phyloP scores from a whole-genome alignment of 495 filamentous ascomycete species.

The Daldinia grandis region DNA sequence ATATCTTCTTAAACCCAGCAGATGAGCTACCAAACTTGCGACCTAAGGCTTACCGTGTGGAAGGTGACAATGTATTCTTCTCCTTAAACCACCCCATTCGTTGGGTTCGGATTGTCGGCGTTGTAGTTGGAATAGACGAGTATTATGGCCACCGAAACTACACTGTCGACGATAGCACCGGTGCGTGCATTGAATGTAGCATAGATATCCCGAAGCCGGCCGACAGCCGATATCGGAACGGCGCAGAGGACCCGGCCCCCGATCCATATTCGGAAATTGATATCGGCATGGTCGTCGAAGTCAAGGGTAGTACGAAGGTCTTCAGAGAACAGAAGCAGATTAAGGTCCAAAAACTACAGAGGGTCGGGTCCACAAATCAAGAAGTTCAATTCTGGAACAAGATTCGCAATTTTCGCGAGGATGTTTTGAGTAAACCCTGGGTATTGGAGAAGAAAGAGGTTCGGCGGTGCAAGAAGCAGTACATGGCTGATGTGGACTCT shows the following conservation, averaged over 20 bases:
- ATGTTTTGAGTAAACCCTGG: constrained; percentile 77
- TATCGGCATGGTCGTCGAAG: constrained; percentile 74
- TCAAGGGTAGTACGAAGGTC: constrained; percentile 74
- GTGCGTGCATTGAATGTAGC: constrained; percentile 71
- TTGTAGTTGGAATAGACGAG: constrained; percentile 79
- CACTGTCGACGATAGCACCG: constrained; percentile 87
- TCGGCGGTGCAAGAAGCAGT: constrained; percentile 59
- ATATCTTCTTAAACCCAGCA: constrained; percentile 22
- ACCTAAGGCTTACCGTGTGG: constrained; percentile 16
- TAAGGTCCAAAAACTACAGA: constrained; percentile 69
- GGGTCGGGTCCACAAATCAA: constrained; percentile 69
- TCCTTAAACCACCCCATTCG: constrained; percentile 88
- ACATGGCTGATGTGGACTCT: constrained; percentile 48
- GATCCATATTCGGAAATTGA: constrained; percentile 55
- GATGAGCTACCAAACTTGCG: neutral
- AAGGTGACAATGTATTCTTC: constrained; percentile 80
- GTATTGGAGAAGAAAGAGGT: constrained; percentile 63
- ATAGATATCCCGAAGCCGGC: constrained; percentile 36
- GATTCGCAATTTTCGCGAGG: constrained; percentile 65
- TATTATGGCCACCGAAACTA: constrained; percentile 66
- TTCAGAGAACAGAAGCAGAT: constrained; percentile 74
- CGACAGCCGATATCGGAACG: constrained; percentile 10
- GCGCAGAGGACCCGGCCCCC: constrained; percentile 1
- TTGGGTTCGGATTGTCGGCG: constrained; percentile 80
- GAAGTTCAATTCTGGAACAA: constrained; percentile 83